phyloP scores from a whole-genome alignment of 768 basidiomycete species.

The Lactifluus hygrophoroides region DNA sequence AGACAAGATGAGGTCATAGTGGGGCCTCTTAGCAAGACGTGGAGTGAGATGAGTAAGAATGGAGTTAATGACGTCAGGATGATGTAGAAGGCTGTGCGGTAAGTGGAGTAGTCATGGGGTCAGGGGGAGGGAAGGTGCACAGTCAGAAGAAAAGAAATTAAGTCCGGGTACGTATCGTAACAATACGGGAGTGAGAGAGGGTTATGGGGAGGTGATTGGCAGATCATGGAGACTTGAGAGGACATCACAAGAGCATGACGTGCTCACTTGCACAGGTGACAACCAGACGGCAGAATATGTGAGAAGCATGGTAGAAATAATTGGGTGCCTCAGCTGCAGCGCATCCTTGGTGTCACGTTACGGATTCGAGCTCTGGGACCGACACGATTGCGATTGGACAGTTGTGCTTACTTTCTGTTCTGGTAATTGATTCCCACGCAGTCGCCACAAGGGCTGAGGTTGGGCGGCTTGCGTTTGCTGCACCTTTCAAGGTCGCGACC shows the following conservation, averaged over 20 bases:
- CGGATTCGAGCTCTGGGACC: slow-evolving; percentile 51
- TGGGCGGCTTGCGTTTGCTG: not conserved
- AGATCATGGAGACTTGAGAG: slow-evolving; percentile 55
- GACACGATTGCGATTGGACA: slow-evolving; percentile 57
- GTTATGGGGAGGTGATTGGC: slow-evolving; percentile 65
- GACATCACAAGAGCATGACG: slow-evolving; percentile 75
- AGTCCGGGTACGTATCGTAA: slow-evolving; percentile 79
- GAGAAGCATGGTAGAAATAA: slow-evolving; percentile 59
- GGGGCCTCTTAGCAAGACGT: too few relatives aligned
- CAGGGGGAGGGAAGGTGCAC: slow-evolving; percentile 58
- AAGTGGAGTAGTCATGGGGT: slow-evolving; percentile 52
- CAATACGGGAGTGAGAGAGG: slow-evolving; percentile 66
- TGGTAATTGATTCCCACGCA: slow-evolving; percentile 6
- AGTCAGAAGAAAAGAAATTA: too few relatives aligned
- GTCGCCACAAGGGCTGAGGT: too few relatives aligned
- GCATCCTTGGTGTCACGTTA: slow-evolving; percentile 77
- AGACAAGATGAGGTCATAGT: too few relatives aligned
- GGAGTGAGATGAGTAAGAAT: too few relatives aligned
- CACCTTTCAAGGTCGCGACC: not conserved
- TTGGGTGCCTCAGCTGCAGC: slow-evolving; percentile 73
- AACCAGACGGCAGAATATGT: slow-evolving; percentile 34
- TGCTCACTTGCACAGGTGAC: slow-evolving; percentile 37
- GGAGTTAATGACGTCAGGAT: too few relatives aligned
- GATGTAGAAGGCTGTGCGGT: too few relatives aligned
- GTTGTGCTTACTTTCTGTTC: slow-evolving; percentile 91